Evolutionary conservation across 768 basidiomycete species (phyloP).

Genomic region (Lentinula sp.): DNA sequence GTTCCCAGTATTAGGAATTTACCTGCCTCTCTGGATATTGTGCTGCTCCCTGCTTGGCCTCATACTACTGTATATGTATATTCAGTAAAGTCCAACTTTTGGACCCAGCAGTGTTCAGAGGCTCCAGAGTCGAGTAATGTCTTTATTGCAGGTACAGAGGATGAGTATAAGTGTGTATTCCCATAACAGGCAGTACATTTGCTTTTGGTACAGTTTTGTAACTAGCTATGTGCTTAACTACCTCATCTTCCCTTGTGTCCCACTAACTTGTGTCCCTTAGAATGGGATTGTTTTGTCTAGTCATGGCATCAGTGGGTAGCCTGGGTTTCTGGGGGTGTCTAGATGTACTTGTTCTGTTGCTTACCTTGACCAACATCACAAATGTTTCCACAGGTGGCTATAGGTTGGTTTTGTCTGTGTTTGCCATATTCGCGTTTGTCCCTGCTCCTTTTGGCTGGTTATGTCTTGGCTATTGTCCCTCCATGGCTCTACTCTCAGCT

Average conservation of each 20-base stretch:
- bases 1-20: neutral
- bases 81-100: neutral
- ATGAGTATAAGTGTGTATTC: neutral
- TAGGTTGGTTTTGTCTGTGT: too few relatives aligned
- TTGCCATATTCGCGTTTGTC: neutral
- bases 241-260: neutral
- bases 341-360: neutral
- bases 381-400: neutral
- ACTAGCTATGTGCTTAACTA: too few relatives aligned
- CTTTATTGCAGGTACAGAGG: neutral
- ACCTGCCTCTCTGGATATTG: neutral
- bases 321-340: neutral
- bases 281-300: neutral
- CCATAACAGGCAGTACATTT: neutral
- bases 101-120: neutral
- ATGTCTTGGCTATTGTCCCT: too few relatives aligned
- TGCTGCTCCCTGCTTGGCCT: neutral
- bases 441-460: neutral
- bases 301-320: neutral
- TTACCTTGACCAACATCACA: neutral
- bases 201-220: neutral
- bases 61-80: neutral
- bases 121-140: neutral
- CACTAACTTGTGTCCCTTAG: neutral
- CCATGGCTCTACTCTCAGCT: neutral